Percentiles rank a stretch among this genome's conserved stretches.
phyloP scores from a whole-genome alignment of 257 asterid genomes.

The Solanum dulcamara region DNA sequence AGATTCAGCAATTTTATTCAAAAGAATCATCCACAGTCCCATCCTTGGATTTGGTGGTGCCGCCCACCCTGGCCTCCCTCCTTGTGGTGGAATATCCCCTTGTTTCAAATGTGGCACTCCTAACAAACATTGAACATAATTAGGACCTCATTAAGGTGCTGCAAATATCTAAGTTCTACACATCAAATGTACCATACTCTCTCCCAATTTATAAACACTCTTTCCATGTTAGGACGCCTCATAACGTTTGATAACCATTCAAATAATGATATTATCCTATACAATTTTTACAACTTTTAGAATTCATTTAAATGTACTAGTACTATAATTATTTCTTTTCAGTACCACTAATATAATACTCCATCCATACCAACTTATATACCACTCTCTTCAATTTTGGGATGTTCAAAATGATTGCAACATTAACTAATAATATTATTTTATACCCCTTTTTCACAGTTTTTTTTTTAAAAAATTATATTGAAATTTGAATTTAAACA shows the following conservation, averaged over 20 bases:
- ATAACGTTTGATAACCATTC: background rate
- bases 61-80: conserved; percentile 91
- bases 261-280: background rate
- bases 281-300: background rate
- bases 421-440: background rate
- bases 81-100: conserved; percentile 79
- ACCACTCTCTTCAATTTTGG: background rate
- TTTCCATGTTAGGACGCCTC: background rate
- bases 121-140: conserved; percentile 10
- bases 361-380: background rate
- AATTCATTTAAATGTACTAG: background rate
- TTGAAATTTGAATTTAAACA: background rate
- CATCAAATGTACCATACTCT: background rate
- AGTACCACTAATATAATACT: background rate
- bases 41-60: conserved; percentile 92
- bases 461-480: background rate
- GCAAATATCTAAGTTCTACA: background rate
- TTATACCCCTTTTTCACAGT: background rate
- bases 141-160: background rate
- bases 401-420: background rate
- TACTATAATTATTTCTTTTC: background rate
- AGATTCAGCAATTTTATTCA: conserved; percentile 70
- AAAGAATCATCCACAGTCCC: conserved; percentile 70
- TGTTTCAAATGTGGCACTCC: conserved; percentile 89
- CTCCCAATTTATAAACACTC: background rate